Conservation (phyloP, 352 stramenopile genomes). For the Peronosclerospora sorghi region DNA sequence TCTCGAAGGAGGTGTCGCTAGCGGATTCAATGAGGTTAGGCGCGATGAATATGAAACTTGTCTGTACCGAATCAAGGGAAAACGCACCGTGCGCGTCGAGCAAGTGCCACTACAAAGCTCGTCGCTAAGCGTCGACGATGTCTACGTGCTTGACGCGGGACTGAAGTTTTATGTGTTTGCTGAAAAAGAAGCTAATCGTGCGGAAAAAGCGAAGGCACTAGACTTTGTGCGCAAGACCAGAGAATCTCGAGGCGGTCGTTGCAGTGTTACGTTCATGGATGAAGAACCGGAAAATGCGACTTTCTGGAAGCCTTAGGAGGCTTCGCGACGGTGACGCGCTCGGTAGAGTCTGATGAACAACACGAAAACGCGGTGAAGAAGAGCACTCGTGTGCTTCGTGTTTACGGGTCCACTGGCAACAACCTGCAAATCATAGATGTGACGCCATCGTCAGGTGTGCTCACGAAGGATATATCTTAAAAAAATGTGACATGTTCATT, state of each 20-base stretch:
- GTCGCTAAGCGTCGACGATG: slow-evolving; percentile 88
- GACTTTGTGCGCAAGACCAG: slow-evolving; percentile 84
- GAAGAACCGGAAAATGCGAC: slow-evolving; percentile 78
- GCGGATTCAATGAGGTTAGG: slow-evolving; percentile 88
- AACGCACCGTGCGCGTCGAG: too few species aligned
- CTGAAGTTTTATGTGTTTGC: too few species aligned
- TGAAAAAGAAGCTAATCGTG: slow-evolving; percentile 60
- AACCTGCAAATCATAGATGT: slow-evolving; percentile 46
- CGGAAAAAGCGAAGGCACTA: slow-evolving; percentile 88
- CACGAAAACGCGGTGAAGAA: slow-evolving; percentile 52
- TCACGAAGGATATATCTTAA: slow-evolving; percentile 74
- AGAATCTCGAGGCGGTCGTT: slow-evolving; percentile 62
- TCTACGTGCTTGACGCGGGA: slow-evolving; percentile 93
- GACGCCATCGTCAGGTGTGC: slow-evolving; percentile 47
- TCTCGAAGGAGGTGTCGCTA: slow-evolving; percentile 86
- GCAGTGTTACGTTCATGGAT: too few species aligned
- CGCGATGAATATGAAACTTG: too few species aligned
- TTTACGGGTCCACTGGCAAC: too few species aligned
- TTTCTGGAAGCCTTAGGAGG: slow-evolving; percentile 90
- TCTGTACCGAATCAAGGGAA: too few species aligned
- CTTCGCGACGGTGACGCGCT: slow-evolving; percentile 56
- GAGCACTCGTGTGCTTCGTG: slow-evolving; percentile 66
- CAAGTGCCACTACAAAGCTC: slow-evolving; percentile 51
- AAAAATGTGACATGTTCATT: slow-evolving; percentile 45
- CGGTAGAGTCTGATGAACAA: slow-evolving; percentile 49